Conservation (phyloP, 169 alveolate genomes). For the Perkinsus chesapeaki region DNA sequence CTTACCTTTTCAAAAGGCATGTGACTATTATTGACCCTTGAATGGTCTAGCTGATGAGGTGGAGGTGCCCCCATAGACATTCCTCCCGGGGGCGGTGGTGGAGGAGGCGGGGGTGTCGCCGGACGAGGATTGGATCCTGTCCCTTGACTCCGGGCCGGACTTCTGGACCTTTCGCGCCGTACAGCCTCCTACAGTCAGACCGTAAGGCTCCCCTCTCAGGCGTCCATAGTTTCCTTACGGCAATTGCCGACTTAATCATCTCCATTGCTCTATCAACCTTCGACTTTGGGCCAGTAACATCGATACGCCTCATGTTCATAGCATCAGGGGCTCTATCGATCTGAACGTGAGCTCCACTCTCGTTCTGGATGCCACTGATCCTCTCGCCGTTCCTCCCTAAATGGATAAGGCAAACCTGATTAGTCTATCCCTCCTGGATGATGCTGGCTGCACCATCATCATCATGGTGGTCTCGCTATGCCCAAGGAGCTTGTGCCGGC, state of each 20-base stretch:
- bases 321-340: not conserved
- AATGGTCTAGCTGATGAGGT: not conserved
- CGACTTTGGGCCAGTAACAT: not conserved
- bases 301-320: not conserved
- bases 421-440: no score
- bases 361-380: not conserved
- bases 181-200: not conserved
- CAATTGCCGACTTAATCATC: not conserved
- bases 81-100: no score
- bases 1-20: not conserved
- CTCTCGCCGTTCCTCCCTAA: constrained; percentile 4
- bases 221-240: not conserved
- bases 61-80: not conserved
- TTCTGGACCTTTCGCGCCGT: not conserved
- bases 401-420: not conserved
- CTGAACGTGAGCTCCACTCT: not conserved
- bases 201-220: not conserved
- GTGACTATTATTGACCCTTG: not conserved
- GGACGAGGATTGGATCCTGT: not conserved
- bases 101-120: not conserved
- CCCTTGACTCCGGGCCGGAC: not conserved
- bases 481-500: not conserved
- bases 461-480: not conserved
- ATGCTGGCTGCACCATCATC: not conserved
- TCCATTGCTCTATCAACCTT: not conserved